Conservation (phyloP, 495 filamentous ascomycete species). For the Penicillium soppii region DNA sequence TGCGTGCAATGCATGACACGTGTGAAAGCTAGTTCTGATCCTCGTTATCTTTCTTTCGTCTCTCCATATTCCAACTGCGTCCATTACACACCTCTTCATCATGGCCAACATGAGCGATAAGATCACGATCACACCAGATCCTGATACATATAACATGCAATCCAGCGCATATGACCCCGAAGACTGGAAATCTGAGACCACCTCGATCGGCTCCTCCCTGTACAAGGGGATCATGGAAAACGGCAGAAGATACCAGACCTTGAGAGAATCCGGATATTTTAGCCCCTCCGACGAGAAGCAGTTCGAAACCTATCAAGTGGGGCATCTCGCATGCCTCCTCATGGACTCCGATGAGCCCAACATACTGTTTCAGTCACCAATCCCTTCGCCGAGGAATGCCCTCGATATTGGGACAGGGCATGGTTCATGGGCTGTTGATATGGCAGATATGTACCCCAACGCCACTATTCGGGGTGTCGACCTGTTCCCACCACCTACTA, state of each 20-base stretch:
- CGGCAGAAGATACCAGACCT: slow-evolving; percentile 12
- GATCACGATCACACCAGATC: slow-evolving; percentile 8
- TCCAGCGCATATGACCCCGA: not conserved
- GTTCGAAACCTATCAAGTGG: slow-evolving; percentile 13
- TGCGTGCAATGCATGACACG: too few species aligned
- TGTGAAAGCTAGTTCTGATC: too few species aligned
- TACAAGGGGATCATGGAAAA: slow-evolving; percentile 14
- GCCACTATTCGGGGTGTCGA: slow-evolving; percentile 7
- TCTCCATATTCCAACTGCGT: too few species aligned
- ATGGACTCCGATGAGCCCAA: slow-evolving; percentile 4
- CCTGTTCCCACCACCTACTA: slow-evolving; percentile 10
- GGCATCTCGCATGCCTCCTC: slow-evolving; percentile 10
- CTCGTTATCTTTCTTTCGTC: too few species aligned
- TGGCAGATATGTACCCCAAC: not conserved
- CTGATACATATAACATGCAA: not conserved
- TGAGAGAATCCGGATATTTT: slow-evolving; percentile 5
- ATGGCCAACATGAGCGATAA: slow-evolving; percentile 2
- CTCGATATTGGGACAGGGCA: slow-evolving; percentile 15
- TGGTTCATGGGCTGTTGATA: slow-evolving; percentile 12
- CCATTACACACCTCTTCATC: not conserved
- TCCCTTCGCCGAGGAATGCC: slow-evolving; percentile 4
- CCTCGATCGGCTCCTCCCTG: slow-evolving; percentile 13
- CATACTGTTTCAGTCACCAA: slow-evolving; percentile 6
- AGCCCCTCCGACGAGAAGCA: slow-evolving; percentile 14
- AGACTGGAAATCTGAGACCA: slow-evolving; percentile 19